Base-by-base conservation (phyloP, 2,329 filamentous ascomycete genomes). In the Talaromyces sp. region DNA sequence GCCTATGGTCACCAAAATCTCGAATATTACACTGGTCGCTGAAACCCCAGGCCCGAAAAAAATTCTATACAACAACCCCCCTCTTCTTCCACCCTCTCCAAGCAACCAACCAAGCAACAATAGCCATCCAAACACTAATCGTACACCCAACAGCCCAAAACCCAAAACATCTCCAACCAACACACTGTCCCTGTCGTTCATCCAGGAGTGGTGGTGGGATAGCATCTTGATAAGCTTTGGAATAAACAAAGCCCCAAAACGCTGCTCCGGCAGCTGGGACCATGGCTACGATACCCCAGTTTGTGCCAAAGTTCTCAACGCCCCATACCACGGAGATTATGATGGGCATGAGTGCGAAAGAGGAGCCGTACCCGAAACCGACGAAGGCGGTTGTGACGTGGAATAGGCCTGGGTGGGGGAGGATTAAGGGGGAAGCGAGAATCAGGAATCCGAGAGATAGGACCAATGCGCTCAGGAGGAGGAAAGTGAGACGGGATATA, bases 301-400 rank as follows among this genome's bases (percentile, higher is more conserved):
- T 97, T 0, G 94, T 99, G 59, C 91, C 94, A 70, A 99, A 97
- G 71, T 97, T 99, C 77, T 97, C 92, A 0, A 96, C 91, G 25
- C 94, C 94, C 94, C 94, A 99, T 46, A 99, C 93, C 9, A 97
- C 91, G n/a, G 87, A 91, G 65, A 97, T 88, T 58, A 97, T 89
- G 63, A 97, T 92, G 2, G 94, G 94, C 0, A 89, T 89, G 5
- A 97, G 81, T 50, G 85, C 89, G 77, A 97, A 99, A 21, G 92
- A 84, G 33, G 92, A 92, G 45, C 94, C 94, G 69, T 99, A 97
- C 45, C 94, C 94, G 1, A 91, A 87, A 6, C 94, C 94, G 6
- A 99, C 85, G 1, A 92, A 81, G 0, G 88, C 84, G 0, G 91
- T 95, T 8, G 96, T 89, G 50, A 93, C 75, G 82, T 91, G 93